These are phyloP conservation scores for Phallus indusiatus DNA, from an alignment of 768 basidiomycete species.

Conservation along the genomic window DNA sequence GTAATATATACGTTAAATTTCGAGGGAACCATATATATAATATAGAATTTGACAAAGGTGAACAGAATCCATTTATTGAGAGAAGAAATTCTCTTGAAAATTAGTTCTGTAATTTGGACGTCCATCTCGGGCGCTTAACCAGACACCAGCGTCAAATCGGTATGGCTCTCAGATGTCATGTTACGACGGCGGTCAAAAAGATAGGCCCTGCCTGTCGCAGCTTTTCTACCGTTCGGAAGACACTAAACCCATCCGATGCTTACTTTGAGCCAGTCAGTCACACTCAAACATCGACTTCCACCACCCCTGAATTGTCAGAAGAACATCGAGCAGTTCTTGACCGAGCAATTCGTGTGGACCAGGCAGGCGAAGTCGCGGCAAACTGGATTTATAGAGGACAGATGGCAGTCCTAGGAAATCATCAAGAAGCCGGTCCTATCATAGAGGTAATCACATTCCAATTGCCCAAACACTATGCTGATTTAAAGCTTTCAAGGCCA, in stretches of 20 bases:
- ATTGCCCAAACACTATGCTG: background rate
- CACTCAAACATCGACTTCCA: background rate
- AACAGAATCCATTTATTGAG: too few species aligned
- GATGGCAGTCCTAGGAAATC: constrained; percentile 56
- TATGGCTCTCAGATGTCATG: too few species aligned
- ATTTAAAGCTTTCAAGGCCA: constrained; percentile 47
- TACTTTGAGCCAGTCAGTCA: background rate
- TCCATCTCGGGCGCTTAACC: too few species aligned
- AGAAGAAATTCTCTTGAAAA: too few species aligned
- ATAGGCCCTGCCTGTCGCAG: background rate
- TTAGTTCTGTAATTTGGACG: too few species aligned
- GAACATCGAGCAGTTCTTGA: constrained; percentile 45
- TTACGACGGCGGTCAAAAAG: background rate
- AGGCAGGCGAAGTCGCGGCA: constrained; percentile 91
- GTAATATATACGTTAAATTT: too few species aligned
- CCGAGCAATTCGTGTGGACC: constrained; percentile 79
- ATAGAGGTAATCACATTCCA: constrained; percentile 52
- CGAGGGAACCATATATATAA: too few species aligned
- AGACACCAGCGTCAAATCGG: too few species aligned
- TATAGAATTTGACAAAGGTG: too few species aligned
- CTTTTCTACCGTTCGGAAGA: background rate
- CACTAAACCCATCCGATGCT: background rate
- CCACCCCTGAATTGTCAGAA: constrained; percentile 46
- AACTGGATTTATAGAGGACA: constrained; percentile 96
- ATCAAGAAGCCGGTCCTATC: constrained; percentile 46